Evolutionary conservation across 2,329 filamentous ascomycete genomes (phyloP).

Genomic region (Diaporthe amygdali): DNA sequence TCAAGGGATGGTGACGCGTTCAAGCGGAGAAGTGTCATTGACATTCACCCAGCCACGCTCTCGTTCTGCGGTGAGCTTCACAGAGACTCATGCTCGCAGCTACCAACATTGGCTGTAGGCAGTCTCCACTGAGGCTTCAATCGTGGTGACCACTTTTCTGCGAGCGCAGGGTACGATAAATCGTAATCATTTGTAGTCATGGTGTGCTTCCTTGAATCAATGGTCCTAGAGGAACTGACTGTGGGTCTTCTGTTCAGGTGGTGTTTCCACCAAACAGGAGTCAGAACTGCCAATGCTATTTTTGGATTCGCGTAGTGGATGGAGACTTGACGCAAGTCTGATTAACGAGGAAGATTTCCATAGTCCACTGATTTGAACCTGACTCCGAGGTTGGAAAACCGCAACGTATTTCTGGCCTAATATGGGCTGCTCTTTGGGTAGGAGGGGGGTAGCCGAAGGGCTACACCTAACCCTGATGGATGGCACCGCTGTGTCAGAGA

Average conservation of each 20-base stretch:
- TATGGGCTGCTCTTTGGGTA: not conserved
- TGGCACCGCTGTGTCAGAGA: not conserved
- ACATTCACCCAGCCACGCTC: not conserved
- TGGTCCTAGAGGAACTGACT: too few species aligned
- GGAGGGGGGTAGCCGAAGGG: accelerated
- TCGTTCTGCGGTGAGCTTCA: not conserved
- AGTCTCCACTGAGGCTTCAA: too few species aligned
- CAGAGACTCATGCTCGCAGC: not conserved
- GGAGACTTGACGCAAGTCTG: not conserved
- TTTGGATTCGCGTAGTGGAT: not conserved
- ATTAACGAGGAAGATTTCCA: not conserved
- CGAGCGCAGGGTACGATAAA: not conserved
- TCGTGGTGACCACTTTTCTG: not conserved
- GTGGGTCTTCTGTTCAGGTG: too few species aligned
- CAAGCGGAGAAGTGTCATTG: not conserved
- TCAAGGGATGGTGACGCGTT: not conserved
- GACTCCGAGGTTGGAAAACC: not conserved
- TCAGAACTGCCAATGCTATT: not conserved
- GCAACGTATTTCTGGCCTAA: not conserved
- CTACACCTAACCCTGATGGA: not conserved
- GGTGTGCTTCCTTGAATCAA: too few species aligned
- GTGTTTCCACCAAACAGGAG: not conserved
- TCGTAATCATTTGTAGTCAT: too few species aligned
- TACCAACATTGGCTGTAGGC: too few species aligned
- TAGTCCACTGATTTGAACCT: not conserved